Base-by-base conservation (phyloP, 2,329 filamentous ascomycete species). In the Incumbomyces delicatus region DNA sequence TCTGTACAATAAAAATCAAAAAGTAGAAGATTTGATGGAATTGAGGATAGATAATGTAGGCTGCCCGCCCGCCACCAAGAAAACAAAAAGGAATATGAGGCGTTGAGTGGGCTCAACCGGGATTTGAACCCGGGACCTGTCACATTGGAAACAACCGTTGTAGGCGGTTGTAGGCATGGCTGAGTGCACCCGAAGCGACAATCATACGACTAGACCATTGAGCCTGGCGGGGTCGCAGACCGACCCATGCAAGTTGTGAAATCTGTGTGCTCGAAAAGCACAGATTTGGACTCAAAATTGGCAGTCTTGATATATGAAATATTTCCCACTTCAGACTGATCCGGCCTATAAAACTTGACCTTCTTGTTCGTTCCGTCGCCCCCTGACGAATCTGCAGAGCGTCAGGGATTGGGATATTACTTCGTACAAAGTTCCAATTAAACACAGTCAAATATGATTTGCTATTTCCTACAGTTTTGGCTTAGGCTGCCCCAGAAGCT, bases 401-500 rank as follows among this genome's bases (percentile, higher is more conserved):
- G n/a, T n/a, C n/a, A n/a, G n/a, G n/a, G n/a, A n/a, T n/a, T n/a
- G n/a, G n/a, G n/a, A n/a, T n/a, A n/a, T n/a, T n/a, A n/a, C n/a
- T n/a, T n/a, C n/a, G n/a, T n/a, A n/a, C n/a, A 20, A 14, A 6
- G 17, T 12, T 30, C 22, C 39, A 22, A 22, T 41, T 27, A 27
- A 4, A 27, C 4, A 4, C 22, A 27, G 5, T 8, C 22, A 27
- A 8, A 41, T 11, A n/a, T 22, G 22, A 27, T 3, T 10, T 13
- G 12, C 6, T 29, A 38, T n/a, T 13, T 38, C 13, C 16, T 66
- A 77, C 64, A 77, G 58, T 59, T 74, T 77, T 43, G 67, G 62
- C 64, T 72, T 73, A 10, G 63, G 64, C 37, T 63, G 66, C 50
- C 67, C 67, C 46, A 82, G 60, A 56, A 94, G 71, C 73, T 94